Percentiles rank a stretch among this genome's conserved stretches.
phyloP scores from a whole-genome alignment of 2,329 filamentous ascomycete genomes.

The Huntiella bhutanensis region DNA sequence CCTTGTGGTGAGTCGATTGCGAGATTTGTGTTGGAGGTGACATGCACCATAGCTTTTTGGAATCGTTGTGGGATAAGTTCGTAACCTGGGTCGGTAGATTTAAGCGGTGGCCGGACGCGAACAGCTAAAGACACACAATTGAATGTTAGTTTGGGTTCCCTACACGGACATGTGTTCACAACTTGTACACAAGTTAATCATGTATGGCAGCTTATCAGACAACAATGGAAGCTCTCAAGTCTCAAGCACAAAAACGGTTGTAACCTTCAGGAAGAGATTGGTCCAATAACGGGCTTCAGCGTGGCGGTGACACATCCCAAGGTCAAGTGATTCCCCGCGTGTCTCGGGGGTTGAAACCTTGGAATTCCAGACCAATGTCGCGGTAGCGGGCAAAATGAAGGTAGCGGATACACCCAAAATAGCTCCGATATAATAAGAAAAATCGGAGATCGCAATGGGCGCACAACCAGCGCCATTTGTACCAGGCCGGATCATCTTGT shows the following conservation, averaged over 20 bases:
- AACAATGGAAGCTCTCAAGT: neutral
- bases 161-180: neutral
- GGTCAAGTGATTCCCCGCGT: too few relatives aligned
- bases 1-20: constrained; percentile 82
- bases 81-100: constrained; percentile 70
- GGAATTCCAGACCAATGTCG: too few relatives aligned
- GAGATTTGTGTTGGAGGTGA: constrained; percentile 67
- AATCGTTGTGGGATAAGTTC: constrained; percentile 93
- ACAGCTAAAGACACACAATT: constrained; percentile 40
- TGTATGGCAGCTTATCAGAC: neutral
- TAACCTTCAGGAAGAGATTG: neutral
- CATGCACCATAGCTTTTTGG: constrained; percentile 79
- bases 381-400: too few relatives aligned
- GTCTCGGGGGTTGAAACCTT: too few relatives aligned
- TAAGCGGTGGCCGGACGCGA: constrained; percentile 74
- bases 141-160: neutral
- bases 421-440: too few relatives aligned
- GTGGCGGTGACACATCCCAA: too few relatives aligned
- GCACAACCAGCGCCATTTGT: too few relatives aligned
- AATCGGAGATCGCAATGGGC: too few relatives aligned
- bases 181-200: neutral
- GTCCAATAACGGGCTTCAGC: too few relatives aligned
- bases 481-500: too few relatives aligned
- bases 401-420: too few relatives aligned
- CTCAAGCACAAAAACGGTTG: neutral